Percentiles rank a stretch among this genome's conserved stretches.
Conservation (phyloP, 768 basidiomycete species). For the Harrya chromipes region DNA sequence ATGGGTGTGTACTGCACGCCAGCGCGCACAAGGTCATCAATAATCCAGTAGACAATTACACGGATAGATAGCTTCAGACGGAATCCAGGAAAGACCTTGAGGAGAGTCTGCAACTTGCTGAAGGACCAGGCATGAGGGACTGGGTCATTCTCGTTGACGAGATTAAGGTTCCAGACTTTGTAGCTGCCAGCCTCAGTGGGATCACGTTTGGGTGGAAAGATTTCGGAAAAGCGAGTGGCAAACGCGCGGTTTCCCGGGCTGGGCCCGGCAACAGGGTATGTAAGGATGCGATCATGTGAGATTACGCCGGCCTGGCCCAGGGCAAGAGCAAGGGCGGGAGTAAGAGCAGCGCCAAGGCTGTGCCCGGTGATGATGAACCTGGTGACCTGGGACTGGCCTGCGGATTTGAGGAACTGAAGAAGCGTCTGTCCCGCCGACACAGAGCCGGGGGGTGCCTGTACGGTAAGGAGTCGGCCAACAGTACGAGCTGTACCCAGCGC, state of each 20-base stretch:
- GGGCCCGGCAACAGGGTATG: slow-evolving; percentile 8
- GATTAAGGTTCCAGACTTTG: too few species aligned
- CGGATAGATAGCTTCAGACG: too few species aligned
- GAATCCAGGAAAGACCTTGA: too few species aligned
- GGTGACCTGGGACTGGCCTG: neutral
- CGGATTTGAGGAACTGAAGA: neutral
- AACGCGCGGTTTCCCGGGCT: slow-evolving; percentile 11
- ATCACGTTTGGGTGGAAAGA: too few species aligned
- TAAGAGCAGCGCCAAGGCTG: slow-evolving; percentile 3
- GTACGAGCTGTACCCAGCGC: slow-evolving; percentile 1
- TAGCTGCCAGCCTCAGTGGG: too few species aligned
- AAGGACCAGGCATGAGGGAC: too few species aligned
- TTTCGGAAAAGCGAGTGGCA: too few species aligned
- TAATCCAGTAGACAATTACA: too few species aligned
- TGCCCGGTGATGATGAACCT: slow-evolving; percentile 5
- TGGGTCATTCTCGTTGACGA: too few species aligned
- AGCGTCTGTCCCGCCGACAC: neutral
- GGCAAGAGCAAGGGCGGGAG: slow-evolving; percentile 8
- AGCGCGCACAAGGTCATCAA: too few species aligned
- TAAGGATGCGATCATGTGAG: neutral
- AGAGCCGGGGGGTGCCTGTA: neutral
- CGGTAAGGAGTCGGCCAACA: neutral
- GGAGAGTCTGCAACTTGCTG: too few species aligned
- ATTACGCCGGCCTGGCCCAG: neutral
- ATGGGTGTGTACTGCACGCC: too few species aligned